Evolutionary conservation across 2,329 filamentous ascomycete genomes (phyloP), one percentile per base, ranked within the genome.

Genomic region (Thielaviopsis ethacetica): DNA sequence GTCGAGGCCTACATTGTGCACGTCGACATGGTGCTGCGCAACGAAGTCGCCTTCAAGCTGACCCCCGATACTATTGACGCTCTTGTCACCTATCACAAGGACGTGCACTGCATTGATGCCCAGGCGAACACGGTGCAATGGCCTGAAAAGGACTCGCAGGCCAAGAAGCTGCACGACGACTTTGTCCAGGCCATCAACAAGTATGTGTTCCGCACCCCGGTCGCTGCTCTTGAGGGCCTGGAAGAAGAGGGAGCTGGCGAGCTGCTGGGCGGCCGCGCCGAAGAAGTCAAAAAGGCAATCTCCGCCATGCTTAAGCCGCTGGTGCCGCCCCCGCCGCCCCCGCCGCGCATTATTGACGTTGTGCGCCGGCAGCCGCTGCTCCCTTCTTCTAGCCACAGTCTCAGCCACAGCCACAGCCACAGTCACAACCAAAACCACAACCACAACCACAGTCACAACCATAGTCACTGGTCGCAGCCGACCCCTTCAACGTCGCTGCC

Each of bases 1-100:
- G 76, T 97, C 66, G 91, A 97, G 74, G 93, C 93, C 57, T 98
- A 98, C 71, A 91, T 97, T 66, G 93, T 98, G 62, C 91, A 97
- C 72, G 90, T 98, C 72, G 93, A 98, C 76, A 95, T 97, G 90
- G 91, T 98, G 62, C 83, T 94, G 67, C 86, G 91, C 72, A 93
- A 95, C 71, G 93, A 97, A 76, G 90, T 98, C 68, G 93, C 91
- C 65, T 97, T 91, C 81, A 98, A 98, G 80, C 81, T 98, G 68
- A 97, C 91, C 24, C 82, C 85, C 61, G 93, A 97, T 70, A 90
- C 91, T 62, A 98, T 98, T 73, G 90, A 95, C 67, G 75, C 87
- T 57, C 81, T 98, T 64, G 85, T 95, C 70, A 88, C 95, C 70
- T 95, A 95, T 72, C 93, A 98, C 80, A 91, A 93, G 77, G 88